Percentiles rank a stretch among this genome's conserved stretches.
Evolutionary conservation across 495 filamentous ascomycete genomes (phyloP).

Genomic region (Penicillium ochrochloron): DNA sequence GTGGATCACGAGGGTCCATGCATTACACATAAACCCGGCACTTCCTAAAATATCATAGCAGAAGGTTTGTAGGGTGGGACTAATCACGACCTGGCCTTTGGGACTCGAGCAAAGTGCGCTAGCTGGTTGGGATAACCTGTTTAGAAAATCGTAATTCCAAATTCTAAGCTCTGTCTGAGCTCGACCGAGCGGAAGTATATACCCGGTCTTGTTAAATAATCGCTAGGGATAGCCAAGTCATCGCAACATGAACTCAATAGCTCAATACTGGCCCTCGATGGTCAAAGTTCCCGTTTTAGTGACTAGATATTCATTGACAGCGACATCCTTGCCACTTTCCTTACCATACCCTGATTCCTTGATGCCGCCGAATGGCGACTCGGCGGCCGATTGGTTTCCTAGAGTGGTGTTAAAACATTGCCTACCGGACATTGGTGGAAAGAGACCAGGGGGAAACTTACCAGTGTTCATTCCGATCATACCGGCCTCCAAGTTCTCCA

Average conservation of each 20-base stretch:
- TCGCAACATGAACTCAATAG: not conserved
- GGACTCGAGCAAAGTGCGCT: not conserved
- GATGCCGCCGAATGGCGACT: conserved; percentile 76
- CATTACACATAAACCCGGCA: not conserved
- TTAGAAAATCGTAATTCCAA: not conserved
- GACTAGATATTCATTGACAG: conserved; percentile 70
- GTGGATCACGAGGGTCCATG: too few species aligned
- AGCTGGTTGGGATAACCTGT: not conserved
- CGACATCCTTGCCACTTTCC: conserved; percentile 74
- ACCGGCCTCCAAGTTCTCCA: conserved; percentile 75
- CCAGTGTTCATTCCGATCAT: conserved; percentile 77
- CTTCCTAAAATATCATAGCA: not conserved
- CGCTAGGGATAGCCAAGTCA: not conserved
- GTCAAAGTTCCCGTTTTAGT: conserved; percentile 74
- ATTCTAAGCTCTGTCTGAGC: not conserved
- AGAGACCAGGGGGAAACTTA: conserved; percentile 21
- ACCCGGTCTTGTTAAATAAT: not conserved
- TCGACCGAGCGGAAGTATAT: not conserved
- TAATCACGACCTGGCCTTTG: not conserved
- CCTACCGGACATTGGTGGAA: not conserved
- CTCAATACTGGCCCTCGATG: conserved; percentile 61
- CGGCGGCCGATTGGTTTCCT: conserved; percentile 69
- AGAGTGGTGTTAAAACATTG: conserved; percentile 5
- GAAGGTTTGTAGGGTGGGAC: not conserved
- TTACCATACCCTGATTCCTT: conserved; percentile 80